Evolutionary conservation across 2,329 filamentous ascomycete genomes (phyloP).

Genomic region (Cladobotryum mycophilum): DNA sequence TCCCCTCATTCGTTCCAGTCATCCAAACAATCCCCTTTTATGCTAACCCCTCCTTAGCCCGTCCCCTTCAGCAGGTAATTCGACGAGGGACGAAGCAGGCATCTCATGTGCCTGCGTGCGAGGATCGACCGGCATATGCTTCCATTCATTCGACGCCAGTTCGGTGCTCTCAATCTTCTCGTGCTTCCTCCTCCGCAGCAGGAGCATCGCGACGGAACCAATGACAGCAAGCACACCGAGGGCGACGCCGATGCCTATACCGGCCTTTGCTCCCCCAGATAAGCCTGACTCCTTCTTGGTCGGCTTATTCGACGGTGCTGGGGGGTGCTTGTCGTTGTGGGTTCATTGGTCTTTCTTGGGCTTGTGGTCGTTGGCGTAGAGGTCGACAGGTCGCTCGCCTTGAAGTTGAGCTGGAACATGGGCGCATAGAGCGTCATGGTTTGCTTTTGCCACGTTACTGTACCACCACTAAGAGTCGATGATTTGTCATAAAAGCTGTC

Average conservation of each 20-base stretch:
- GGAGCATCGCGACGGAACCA: slow-evolving; percentile 6
- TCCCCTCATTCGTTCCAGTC: not conserved
- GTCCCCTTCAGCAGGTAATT: not conserved
- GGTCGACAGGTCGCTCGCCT: slow-evolving; percentile 17
- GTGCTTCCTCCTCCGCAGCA: slow-evolving; percentile 4
- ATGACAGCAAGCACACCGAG: slow-evolving; percentile 10
- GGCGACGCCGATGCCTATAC: slow-evolving; percentile 12
- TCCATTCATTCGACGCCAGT: not conserved
- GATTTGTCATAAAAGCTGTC: no score
- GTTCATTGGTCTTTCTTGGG: not conserved
- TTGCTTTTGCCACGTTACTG: not conserved
- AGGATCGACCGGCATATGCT: not conserved
- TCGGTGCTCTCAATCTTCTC: not conserved
- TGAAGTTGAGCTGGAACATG: slow-evolving; percentile 25
- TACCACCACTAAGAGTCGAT: not conserved
- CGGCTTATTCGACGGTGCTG: not conserved
- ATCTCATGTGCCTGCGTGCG: not conserved
- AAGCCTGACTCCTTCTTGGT: not conserved
- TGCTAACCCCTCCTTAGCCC: no score
- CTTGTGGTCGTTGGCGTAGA: slow-evolving; percentile 9
- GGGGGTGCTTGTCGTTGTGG: not conserved
- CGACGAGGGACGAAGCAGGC: not conserved
- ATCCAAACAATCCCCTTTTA: not conserved
- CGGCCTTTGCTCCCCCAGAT: slow-evolving; percentile 15
- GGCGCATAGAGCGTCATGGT: slow-evolving; percentile 20